Percentiles rank a stretch among this genome's conserved stretches.
These are phyloP conservation scores for Vigna mungo DNA, from an alignment of 306 rosid species.

Conservation along the genomic window DNA sequence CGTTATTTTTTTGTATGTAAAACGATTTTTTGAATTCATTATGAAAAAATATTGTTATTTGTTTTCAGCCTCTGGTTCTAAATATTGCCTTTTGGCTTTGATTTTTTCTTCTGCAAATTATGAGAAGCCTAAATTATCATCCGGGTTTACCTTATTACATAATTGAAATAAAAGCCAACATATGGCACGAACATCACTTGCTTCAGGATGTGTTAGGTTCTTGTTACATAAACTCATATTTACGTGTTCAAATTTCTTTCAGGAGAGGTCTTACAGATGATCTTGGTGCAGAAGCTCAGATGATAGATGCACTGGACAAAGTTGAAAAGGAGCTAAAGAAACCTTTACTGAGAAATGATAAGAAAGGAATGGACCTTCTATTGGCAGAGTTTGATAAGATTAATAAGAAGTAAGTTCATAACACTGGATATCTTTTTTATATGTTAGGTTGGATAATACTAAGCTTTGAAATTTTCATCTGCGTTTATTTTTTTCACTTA, in stretches of 20 bases:
- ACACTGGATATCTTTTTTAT: constrained; percentile 16
- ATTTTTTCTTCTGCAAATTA: constrained; percentile 7
- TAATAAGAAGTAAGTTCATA: constrained; percentile 68
- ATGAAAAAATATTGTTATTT: constrained; percentile 25
- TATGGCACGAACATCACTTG: constrained; percentile 10
- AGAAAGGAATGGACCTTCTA: constrained; percentile 89
- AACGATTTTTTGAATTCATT: constrained; percentile 7
- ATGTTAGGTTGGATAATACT: constrained; percentile 1
- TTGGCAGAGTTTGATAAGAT: constrained; percentile 86
- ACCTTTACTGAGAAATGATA: constrained; percentile 88
- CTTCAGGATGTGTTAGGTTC: constrained; percentile 13
- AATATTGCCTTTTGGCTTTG: background rate
- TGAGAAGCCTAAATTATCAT: background rate
- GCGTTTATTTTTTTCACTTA: constrained; percentile 20
- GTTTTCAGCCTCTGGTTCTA: background rate
- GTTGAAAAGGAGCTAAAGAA: constrained; percentile 82
- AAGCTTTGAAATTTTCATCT: constrained; percentile 11
- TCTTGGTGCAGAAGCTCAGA: constrained; percentile 86
- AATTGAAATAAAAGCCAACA: constrained; percentile 13
- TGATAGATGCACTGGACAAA: constrained; percentile 90
- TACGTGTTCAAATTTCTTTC: constrained; percentile 35
- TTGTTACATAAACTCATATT: constrained; percentile 15
- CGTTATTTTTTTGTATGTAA: constrained; percentile 11
- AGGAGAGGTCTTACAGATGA: constrained; percentile 85
- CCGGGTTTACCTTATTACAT: constrained; percentile 3